A percentile compares a stretch with the other conserved stretches of the same genome.
These are phyloP conservation scores for Lactarius trivialis DNA, from an alignment of 768 basidiomycete species.

Conservation along the genomic window DNA sequence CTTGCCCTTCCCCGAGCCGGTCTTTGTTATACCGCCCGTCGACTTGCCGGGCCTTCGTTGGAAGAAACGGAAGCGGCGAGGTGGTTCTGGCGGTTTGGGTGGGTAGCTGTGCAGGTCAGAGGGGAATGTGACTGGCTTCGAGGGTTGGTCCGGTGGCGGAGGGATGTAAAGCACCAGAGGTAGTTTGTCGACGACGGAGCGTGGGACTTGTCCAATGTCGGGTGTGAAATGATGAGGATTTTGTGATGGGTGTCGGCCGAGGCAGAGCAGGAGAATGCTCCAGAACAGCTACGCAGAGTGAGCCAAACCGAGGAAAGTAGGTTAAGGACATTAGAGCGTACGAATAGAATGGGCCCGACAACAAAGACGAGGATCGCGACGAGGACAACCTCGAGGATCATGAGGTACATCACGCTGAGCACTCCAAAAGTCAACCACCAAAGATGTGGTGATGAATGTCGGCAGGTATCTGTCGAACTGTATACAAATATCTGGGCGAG, in stretches of 20 bases:
- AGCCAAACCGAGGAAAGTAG: not conserved
- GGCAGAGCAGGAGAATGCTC: conserved; percentile 71
- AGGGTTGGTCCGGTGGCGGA: conserved; percentile 48
- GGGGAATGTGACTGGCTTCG: conserved; percentile 20
- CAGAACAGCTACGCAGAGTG: conserved; percentile 50
- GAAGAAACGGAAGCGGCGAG: conserved; percentile 47
- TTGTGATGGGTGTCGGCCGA: conserved; percentile 75
- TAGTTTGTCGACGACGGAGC: conserved; percentile 66
- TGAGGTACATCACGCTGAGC: conserved; percentile 71
- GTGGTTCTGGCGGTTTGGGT: conserved; percentile 41
- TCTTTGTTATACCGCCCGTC: conserved; percentile 13
- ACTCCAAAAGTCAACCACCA: conserved; percentile 87
- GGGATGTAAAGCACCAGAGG: conserved; percentile 85
- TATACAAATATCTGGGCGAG: conserved; percentile 76
- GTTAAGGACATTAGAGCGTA: conserved; percentile 33
- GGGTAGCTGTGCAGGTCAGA: conserved; percentile 48
- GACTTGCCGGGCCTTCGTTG: conserved; percentile 1
- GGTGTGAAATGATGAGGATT: conserved; percentile 68
- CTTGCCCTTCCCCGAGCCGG: conserved; percentile 22
- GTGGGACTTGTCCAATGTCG: conserved; percentile 69
- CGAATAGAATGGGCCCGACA: conserved; percentile 71
- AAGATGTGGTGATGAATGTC: conserved; percentile 65
- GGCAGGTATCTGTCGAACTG: conserved; percentile 67
- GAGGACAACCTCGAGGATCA: conserved; percentile 63
- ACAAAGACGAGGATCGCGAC: conserved; percentile 74